Conservation (phyloP, 345 rosid species). For the Litchi chinensis region DNA sequence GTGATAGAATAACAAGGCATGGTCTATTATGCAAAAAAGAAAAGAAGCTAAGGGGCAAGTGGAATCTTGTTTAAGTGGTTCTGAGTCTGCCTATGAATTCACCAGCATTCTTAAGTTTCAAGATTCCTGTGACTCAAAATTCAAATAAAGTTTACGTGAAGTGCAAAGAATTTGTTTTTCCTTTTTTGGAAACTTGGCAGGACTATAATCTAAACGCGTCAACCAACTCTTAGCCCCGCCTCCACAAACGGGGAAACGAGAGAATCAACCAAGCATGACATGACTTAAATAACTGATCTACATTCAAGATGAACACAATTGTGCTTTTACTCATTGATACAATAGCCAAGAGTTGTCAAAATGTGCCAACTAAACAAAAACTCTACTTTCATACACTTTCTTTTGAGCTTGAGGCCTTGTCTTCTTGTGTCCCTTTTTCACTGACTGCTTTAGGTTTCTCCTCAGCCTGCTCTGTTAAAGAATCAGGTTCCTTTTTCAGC, state of each 20-base stretch:
- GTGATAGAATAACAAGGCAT: no score
- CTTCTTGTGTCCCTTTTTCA: conserved; percentile 51
- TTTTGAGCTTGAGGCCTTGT: conserved; percentile 58
- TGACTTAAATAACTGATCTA: not conserved
- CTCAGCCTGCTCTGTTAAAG: conserved; percentile 37
- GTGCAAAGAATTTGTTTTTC: no score
- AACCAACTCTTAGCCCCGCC: not conserved
- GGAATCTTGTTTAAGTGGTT: not conserved
- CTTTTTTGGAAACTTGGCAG: not conserved
- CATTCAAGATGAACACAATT: conserved; percentile 22
- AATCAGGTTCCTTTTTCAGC: conserved; percentile 81
- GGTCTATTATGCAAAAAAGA: no score
- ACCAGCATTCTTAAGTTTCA: not conserved
- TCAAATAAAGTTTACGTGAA: not conserved
- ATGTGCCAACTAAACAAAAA: conserved; percentile 10
- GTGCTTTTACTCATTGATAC: conserved; percentile 20
- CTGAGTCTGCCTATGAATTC: not conserved
- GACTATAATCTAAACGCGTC: not conserved
- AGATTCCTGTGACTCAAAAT: not conserved
- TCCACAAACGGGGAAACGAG: not conserved
- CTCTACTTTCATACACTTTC: conserved; percentile 60
- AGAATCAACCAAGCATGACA: not conserved
- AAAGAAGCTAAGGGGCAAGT: not conserved
- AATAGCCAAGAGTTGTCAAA: conserved; percentile 11
- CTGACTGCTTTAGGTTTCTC: conserved; percentile 44